Evolutionary conservation across 2,329 filamentous ascomycete species (phyloP), one percentile per base, ranked within the genome.

Genomic region (Hypoxylon sp.): DNA sequence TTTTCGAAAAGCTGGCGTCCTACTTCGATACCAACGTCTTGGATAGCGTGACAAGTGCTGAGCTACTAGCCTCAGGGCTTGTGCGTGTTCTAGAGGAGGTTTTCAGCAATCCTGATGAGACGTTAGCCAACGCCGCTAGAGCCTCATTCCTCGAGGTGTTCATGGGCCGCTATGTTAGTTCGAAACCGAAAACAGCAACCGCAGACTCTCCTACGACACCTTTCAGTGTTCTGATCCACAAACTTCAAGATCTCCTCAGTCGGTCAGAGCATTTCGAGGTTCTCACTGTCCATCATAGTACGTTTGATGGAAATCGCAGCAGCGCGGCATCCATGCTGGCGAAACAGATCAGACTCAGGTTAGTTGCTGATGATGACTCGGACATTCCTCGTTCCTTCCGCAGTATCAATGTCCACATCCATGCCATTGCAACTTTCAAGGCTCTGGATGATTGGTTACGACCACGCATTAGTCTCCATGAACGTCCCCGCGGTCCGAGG

Each of bases 221-320:
- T 0, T 97, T 98, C 79, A 96, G 94, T 76, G 88, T 97, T 57
- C 86, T 99, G 79, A 91, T 97, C 44, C 92, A 94, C 79, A 99
- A 99, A 80, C 85, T 99, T 33, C 96, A 99, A 81, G 96, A 99
- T 81, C 84, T 99, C 64, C 87, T 99, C 63, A 99, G 96, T 83
- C 91, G 96, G 73, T 97, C 95, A 35, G 96, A 99, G 83, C 94
- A 98, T 83, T 99, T 98, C 75, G 96, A 99, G 78, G 95, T 99
- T 48, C 89, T 97, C 68, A 99, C 96, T 6, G 94, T 98, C 61
- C 94, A 97, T 78, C 92, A 97, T 69, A 97, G 97, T 74, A 91
- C 93, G 4, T 92, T 95, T 73, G 95, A 98, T 78, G 93, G 92
- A 59, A 97, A 93, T 73, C 90, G 94, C 65, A 97, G 91, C 80